Base-by-base conservation (phyloP, 148 eudicot genomes). In the Rhododendron ferrugineum region DNA sequence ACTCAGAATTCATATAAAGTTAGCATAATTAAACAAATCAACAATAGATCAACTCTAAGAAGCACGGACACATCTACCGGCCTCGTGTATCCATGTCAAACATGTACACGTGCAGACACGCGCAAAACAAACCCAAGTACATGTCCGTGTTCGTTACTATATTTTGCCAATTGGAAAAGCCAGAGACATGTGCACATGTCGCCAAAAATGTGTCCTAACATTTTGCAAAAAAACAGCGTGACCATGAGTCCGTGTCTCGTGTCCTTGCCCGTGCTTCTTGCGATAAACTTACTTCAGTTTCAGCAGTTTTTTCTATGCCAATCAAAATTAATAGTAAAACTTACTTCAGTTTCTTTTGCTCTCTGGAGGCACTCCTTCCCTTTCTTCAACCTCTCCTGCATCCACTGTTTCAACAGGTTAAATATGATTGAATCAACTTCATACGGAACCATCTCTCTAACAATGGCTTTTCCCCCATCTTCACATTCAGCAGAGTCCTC, bases 311-410 rank as follows among this genome's bases (percentile, higher is more conserved):
- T 10, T 26, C 11, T n/a, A 23, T 64, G 32, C 11, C 30, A 64
- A 64, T 66, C 32, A 66, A 66, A 5, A 23, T 7, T 64, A 52
- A 15, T 52, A 13, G 54, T 4, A 6, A 47, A 22, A 89, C 92
- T 93, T 88, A 97, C 99, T 87, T 97, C 99, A 32, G 94, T 91
- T 85, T 95, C 98, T 87, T 93, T 97, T 16, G 95, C 93, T 86
- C 92, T 95, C 72, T 91, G 92, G 54, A 97, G 86, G 88, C 84
- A 85, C 30, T 93, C 98, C 85, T 87, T 88, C 28, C 90, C 91
- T 84, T 85, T 86, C 70, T 90, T 84, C 87, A 94, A 83, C 87
- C 88, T 91, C 80, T 97, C 98, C 78, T 95, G 95, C 72, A 93
- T 92, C 98, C 98, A 97, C 52, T 94, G 90, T 84, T 91, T 91